Percentiles rank a stretch among this genome's conserved stretches.
phyloP scores from a whole-genome alignment of 2,329 filamentous ascomycete species.

The Lithohypha guttulata region DNA sequence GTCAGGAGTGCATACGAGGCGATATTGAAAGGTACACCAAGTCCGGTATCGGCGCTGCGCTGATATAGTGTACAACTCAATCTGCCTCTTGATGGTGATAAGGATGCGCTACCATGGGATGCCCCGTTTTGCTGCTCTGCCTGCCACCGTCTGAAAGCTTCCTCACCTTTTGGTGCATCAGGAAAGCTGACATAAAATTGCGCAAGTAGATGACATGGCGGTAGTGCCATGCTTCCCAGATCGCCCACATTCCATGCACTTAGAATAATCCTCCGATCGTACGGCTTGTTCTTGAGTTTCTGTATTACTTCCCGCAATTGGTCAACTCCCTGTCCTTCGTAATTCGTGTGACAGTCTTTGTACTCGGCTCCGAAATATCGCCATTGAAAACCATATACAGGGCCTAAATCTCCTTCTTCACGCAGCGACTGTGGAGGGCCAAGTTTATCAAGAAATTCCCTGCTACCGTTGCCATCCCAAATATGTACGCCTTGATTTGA shows the following conservation, averaged over 20 bases:
- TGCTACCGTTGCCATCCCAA: conserved; percentile 94
- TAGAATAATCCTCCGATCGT: conserved; percentile 81
- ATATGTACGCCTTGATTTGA: conserved; percentile 79
- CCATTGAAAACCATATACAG: conserved; percentile 98
- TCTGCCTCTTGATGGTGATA: conserved; percentile 46
- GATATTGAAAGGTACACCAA: conserved; percentile 97
- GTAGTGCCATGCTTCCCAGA: conserved; percentile 76
- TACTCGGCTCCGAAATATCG: conserved; percentile 94
- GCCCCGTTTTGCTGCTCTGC: not conserved
- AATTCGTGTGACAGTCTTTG: conserved; percentile 65
- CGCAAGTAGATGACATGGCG: conserved; percentile 95
- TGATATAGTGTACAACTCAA: conserved; percentile 88
- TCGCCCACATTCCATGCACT: conserved; percentile 90
- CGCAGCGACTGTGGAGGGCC: conserved; percentile 61
- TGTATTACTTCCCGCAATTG: conserved; percentile 83
- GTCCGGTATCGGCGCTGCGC: conserved; percentile 89
- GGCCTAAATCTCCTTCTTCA: conserved; percentile 78
- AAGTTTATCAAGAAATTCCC: conserved; percentile 76
- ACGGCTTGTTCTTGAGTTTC: conserved; percentile 73
- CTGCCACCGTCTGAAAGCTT: conserved; percentile 14
- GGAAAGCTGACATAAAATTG: conserved; percentile 87
- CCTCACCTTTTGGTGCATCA: conserved; percentile 23
- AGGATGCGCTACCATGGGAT: conserved; percentile 1
- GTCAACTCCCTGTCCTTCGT: conserved; percentile 79
- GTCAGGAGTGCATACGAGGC: conserved; percentile 87